These are phyloP conservation scores for Pisolithus marmoratus DNA, from an alignment of 768 basidiomycete genomes.

Conservation along the genomic window DNA sequence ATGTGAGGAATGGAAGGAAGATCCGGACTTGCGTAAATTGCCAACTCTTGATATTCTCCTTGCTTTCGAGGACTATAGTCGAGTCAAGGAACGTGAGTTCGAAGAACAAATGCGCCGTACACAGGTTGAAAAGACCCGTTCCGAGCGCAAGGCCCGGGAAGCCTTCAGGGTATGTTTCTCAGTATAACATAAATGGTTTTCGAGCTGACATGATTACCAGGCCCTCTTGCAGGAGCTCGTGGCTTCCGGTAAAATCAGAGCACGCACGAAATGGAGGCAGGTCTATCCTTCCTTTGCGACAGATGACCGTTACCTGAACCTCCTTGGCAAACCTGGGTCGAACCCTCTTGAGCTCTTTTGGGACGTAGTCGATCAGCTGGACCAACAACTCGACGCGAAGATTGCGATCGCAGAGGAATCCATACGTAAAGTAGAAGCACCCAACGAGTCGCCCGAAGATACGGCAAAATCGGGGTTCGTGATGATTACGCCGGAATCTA, in stretches of 20 bases:
- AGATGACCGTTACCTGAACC: constrained; percentile 77
- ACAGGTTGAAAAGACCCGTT: constrained; percentile 78
- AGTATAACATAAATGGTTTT: not conserved
- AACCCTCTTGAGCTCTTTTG: constrained; percentile 96
- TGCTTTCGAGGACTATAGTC: constrained; percentile 92
- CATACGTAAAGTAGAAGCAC: constrained; percentile 38
- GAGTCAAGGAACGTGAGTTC: constrained; percentile 84
- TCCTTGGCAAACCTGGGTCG: constrained; percentile 91
- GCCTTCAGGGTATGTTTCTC: constrained; percentile 67
- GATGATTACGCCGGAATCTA: constrained; percentile 49
- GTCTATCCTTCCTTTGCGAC: constrained; percentile 72
- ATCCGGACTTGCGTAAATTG: constrained; percentile 72
- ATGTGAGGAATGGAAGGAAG: constrained; percentile 73
- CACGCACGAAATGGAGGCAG: constrained; percentile 88
- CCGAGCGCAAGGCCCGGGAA: constrained; percentile 86
- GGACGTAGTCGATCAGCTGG: constrained; percentile 85
- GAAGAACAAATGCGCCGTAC: constrained; percentile 78
- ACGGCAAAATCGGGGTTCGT: constrained; percentile 31
- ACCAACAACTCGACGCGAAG: constrained; percentile 79
- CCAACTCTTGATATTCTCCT: constrained; percentile 89
- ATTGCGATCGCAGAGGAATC: constrained; percentile 62
- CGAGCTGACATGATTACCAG: constrained; percentile 29
- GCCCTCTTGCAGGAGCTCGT: constrained; percentile 69
- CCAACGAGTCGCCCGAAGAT: constrained; percentile 27
- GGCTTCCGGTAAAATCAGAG: constrained; percentile 58